phyloP scores from a whole-genome alignment of 768 basidiomycete species.

The Stropharia rugosoannulata region DNA sequence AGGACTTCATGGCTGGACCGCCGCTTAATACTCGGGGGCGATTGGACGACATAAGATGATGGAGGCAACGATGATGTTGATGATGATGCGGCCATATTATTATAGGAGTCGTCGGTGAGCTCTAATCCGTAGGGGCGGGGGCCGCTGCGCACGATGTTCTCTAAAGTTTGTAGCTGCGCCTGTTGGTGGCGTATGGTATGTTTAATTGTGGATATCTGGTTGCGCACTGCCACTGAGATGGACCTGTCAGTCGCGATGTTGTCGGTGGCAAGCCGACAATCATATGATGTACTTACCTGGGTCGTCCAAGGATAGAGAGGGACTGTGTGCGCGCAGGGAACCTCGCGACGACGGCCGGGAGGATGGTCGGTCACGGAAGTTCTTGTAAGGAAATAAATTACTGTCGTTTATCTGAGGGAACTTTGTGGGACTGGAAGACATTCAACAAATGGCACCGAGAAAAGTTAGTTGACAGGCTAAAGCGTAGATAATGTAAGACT shows the following conservation, averaged over 20 bases:
- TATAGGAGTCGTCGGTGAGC: constrained; percentile 26
- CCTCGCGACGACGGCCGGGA: constrained; percentile 44
- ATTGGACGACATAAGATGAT: constrained; percentile 28
- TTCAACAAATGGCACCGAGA: constrained; percentile 10
- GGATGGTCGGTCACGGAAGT: constrained; percentile 31
- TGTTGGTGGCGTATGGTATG: constrained; percentile 84
- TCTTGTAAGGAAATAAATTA: constrained; percentile 30
- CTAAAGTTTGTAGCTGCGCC: constrained; percentile 71
- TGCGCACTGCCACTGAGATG: constrained; percentile 64
- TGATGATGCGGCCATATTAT: constrained; percentile 32
- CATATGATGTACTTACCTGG: constrained; percentile 49
- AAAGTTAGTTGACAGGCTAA: background rate
- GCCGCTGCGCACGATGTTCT: constrained; percentile 64
- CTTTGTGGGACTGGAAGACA: constrained; percentile 17
- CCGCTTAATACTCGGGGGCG: constrained; percentile 50
- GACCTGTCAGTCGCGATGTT: constrained; percentile 6
- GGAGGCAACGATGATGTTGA: constrained; percentile 20
- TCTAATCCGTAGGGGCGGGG: constrained; percentile 60
- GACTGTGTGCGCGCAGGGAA: constrained; percentile 52
- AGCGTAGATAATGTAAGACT: background rate
- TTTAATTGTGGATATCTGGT: constrained; percentile 79
- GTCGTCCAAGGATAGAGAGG: constrained; percentile 57
- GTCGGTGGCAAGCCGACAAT: background rate
- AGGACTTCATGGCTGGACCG: constrained; percentile 74
- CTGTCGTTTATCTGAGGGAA: constrained; percentile 11